phyloP scores from a whole-genome alignment of 2,329 filamentous ascomycete species.

The Hyphodiscus sp. region DNA sequence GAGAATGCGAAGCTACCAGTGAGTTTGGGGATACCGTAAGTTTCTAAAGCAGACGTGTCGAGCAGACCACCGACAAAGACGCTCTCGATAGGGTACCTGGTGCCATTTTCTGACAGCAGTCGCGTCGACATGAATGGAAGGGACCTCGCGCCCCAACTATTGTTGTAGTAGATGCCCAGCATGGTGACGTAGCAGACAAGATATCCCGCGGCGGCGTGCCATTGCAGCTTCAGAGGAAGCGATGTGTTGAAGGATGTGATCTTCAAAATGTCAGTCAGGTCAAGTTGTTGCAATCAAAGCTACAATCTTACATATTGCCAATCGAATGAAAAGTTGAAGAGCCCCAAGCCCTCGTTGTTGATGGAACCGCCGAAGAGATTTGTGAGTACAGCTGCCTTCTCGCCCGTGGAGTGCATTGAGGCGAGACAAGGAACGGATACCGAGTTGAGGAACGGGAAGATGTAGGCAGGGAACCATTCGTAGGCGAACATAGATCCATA shows the following conservation, averaged over 20 bases:
- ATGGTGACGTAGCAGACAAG: slow-evolving; percentile 43
- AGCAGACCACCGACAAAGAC: slow-evolving; percentile 37
- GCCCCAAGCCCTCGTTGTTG: slow-evolving; percentile 39
- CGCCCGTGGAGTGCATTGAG: slow-evolving; percentile 37
- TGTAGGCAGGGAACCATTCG: slow-evolving; percentile 43
- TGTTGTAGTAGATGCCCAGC: slow-evolving; percentile 39
- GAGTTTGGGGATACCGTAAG: slow-evolving; percentile 41
- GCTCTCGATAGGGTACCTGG: slow-evolving; percentile 37
- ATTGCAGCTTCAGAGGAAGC: slow-evolving; percentile 45
- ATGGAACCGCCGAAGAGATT: slow-evolving; percentile 42
- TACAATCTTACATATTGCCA: slow-evolving; percentile 40
- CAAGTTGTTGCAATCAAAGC: not conserved
- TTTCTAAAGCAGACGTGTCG: slow-evolving; percentile 34
- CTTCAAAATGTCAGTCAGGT: slow-evolving; percentile 26
- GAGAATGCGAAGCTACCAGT: slow-evolving; percentile 45
- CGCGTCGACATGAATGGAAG: slow-evolving; percentile 39
- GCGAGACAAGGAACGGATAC: slow-evolving; percentile 41
- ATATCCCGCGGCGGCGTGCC: slow-evolving; percentile 40
- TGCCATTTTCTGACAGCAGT: slow-evolving; percentile 33
- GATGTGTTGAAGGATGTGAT: slow-evolving; percentile 48
- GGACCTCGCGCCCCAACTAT: slow-evolving; percentile 34
- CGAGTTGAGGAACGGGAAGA: slow-evolving; percentile 38
- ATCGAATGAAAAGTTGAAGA: slow-evolving; percentile 37
- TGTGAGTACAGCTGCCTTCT: slow-evolving; percentile 38
- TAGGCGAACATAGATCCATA: slow-evolving; percentile 39